Evolutionary conservation across 148 eudicot species (phyloP), one percentile per base, ranked within the genome.

Genomic region (Linanthus parryae): DNA sequence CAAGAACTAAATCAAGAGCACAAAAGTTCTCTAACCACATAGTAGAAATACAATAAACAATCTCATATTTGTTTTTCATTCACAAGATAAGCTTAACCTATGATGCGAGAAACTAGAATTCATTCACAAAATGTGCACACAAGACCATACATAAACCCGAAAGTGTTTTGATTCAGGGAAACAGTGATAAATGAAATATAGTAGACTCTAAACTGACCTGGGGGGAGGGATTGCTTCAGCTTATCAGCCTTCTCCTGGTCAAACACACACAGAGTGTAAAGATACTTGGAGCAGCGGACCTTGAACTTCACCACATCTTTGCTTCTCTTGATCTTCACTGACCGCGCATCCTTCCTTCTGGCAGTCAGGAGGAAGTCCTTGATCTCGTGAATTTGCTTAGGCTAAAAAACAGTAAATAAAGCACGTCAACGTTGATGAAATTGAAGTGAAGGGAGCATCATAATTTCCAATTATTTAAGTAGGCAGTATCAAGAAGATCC

Each of bases 181-280:
- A 6, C 10, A n/a, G 12, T 12, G 8, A 36, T n/a, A 17, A 29
- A 44, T 24, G 15, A 23, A 43, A 27, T 14, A 22, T 10, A 17
- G 8, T 1, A 53, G 25, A 20, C 14, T 35, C 14, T n/a, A 28
- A 17, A 21, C 26, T 5, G 38, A 73, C 77, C 78, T 58, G 82
- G 82, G 34, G 82, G 82, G 39, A 77, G 82, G 20, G 82, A 77
- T 62, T 77, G 82, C 78, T 77, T 77, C 73, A 77, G 65, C 70
- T 77, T 77, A 43, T 69, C 61, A 9, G 82, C 82, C 70, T 77
- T 77, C 75, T 77, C 82, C 2, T 66, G 16, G 58, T 77, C 82
- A 11, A 49, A 46, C 33, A 77, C 82, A 31, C 78, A 77, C 1
- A 77, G 78, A 11, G 82, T 77, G 75, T 73, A 77, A 52, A 77